phyloP scores from a whole-genome alignment of 306 rosid species.

The Vicia faba region DNA sequence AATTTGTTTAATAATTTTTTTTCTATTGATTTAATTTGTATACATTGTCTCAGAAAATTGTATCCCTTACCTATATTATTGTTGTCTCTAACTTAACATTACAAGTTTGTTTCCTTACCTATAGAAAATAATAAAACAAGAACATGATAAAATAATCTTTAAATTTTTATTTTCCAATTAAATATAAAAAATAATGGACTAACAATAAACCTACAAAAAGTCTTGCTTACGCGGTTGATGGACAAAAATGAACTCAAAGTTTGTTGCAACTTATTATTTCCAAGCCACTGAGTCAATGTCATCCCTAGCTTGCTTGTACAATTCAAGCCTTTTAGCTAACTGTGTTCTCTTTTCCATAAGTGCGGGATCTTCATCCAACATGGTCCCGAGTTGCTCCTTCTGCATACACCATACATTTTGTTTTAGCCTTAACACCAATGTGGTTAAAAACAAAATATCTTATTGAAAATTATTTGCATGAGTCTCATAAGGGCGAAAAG shows the following conservation, averaged over 20 bases:
- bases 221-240: neutral
- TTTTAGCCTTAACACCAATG: neutral
- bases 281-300: slow-evolving; percentile 40
- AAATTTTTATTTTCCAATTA: neutral
- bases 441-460: neutral
- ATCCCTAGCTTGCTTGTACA: slow-evolving; percentile 44
- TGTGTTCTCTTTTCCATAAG: slow-evolving; percentile 42
- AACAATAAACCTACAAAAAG: neutral
- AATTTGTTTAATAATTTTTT: neutral
- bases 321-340: slow-evolving; percentile 40
- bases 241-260: slow-evolving; percentile 13
- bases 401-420: slow-evolving; percentile 25
- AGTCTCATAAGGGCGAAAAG: neutral
- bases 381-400: slow-evolving; percentile 36
- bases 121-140: neutral
- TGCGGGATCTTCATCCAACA: slow-evolving; percentile 41
- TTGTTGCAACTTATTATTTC: slow-evolving; percentile 21
- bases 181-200: neutral
- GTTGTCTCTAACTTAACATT: too few species aligned
- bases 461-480: neutral
- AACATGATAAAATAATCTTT: neutral
- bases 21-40: neutral
- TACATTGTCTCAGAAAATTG: neutral
- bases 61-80: neutral
- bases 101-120: neutral